Base-by-base conservation (phyloP, 1,284 basidiomycete genomes). In the Austropuccinia psidii region DNA sequence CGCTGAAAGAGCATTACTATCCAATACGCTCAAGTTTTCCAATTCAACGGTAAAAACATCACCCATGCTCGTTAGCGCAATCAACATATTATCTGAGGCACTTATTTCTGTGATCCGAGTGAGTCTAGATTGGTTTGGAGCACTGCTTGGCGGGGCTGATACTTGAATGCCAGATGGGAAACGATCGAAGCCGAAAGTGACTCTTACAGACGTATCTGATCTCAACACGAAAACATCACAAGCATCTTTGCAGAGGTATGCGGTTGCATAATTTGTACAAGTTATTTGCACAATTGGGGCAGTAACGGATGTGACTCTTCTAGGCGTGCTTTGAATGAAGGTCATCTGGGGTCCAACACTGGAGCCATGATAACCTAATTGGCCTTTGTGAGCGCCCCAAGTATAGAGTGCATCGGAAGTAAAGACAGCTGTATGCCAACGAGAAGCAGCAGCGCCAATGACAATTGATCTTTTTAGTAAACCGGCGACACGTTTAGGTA, bases 331-430 rank as follows among this genome's bases (percentile, higher is more conserved):
- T 80, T 98, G 95, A 0, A 90, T 83, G 78, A 87, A 89, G 75
- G 90, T 88, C 8, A 57, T 39, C n/a, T 49, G 54, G 76, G 91
- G 91, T 0, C 89, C 88, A 89, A 73, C 11, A 41, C 55, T 47
- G n/a, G 24, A n/a, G 35, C 69, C 66, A n/a, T 79, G 79, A 78
- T 82, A 81, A 74, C 94, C 94, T 3, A 98, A 84, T 80, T 98
- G 96, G 0, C 96, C 96, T 39, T 85, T 86, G 81, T 98, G 97
- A 29, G 90, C 93, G 0, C 95, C 96, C 94, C 94, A 98, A 0
- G 94, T 96, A 82, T 87, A 97, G 0, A 98, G 85, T n/a, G 88
- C 86, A 19, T 85, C 85, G 3, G 80, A 79, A 0, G 93, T 96
- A 89, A 91, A 98, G 79, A 91, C 95, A 1, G 88, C 93, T 24